Conservation (phyloP, 108 stramenopile genomes). For the Cyclotella baltica region DNA sequence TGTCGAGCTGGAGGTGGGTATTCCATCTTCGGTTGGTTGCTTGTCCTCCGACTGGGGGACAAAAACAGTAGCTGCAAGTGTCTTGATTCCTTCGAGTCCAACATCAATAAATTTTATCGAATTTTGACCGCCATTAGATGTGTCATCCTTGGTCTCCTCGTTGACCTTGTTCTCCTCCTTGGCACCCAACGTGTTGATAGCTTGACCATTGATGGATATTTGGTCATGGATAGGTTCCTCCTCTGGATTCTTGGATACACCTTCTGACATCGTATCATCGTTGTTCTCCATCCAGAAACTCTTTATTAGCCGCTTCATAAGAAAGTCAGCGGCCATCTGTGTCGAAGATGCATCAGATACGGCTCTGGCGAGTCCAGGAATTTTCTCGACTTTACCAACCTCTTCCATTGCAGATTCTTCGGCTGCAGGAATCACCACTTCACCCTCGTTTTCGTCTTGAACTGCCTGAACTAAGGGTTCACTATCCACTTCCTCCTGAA, state of each 20-base stretch:
- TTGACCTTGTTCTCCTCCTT: background rate
- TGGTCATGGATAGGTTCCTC: background rate
- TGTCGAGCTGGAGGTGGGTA: background rate
- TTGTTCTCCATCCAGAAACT: slow-evolving; percentile 9
- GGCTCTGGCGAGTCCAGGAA: background rate
- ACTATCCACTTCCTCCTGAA: too few relatives aligned
- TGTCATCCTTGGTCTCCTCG: background rate
- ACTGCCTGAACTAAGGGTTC: too few relatives aligned
- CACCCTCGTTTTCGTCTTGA: background rate
- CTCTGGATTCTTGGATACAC: background rate
- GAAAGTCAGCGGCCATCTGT: background rate
- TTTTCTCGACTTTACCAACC: background rate
- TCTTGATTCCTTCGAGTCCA: background rate
- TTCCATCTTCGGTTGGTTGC: too few relatives aligned
- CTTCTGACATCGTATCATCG: background rate
- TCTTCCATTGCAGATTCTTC: background rate
- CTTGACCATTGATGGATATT: background rate
- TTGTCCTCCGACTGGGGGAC: too few relatives aligned
- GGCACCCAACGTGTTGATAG: background rate
- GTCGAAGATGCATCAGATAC: background rate
- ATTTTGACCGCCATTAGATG: background rate
- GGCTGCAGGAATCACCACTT: background rate
- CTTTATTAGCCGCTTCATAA: slow-evolving; percentile 12
- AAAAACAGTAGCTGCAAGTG: too few relatives aligned
- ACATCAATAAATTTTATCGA: background rate